phyloP scores from a whole-genome alignment of 2,329 filamentous ascomycete genomes.

The Monascus ruber region DNA sequence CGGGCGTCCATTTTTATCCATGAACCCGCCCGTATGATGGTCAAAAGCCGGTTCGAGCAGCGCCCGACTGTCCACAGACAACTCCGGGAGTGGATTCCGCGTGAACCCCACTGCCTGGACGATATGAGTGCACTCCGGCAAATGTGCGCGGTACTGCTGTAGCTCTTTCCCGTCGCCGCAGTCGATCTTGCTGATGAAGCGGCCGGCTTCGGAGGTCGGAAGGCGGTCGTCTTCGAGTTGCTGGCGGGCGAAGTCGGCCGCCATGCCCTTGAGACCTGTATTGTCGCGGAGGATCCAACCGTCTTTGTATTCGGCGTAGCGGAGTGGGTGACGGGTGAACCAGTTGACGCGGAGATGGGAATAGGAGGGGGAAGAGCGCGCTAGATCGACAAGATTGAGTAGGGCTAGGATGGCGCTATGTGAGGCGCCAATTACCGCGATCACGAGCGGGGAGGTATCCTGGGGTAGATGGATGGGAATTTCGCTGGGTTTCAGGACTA shows the following conservation, averaged over 20 bases:
- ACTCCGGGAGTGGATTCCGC: constrained; percentile 38
- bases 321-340: constrained; percentile 50
- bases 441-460: constrained; percentile 22
- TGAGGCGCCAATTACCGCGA: constrained; percentile 51
- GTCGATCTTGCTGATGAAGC: constrained; percentile 38
- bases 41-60: constrained; percentile 19
- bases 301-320: constrained; percentile 51
- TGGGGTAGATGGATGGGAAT: constrained; percentile 33
- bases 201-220: constrained; percentile 33
- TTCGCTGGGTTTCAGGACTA: constrained; percentile 42
- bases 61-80: constrained; percentile 19
- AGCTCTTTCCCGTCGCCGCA: constrained; percentile 33
- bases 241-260: constrained; percentile 47
- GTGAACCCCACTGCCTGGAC: constrained; percentile 51
- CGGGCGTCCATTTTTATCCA: constrained; percentile 30
- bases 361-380: constrained; percentile 33
- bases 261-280: constrained; percentile 52
- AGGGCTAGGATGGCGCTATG: constrained; percentile 54
- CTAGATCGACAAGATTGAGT: constrained; percentile 47
- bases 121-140: constrained; percentile 42
- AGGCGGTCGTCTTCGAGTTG: constrained; percentile 46
- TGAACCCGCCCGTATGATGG: constrained; percentile 34
- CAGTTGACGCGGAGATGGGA: constrained; percentile 46
- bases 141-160: constrained; percentile 33
- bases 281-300: constrained; percentile 56